phyloP scores from a whole-genome alignment of 176 grass and related monocot genomes.

The Chloris gayana region DNA sequence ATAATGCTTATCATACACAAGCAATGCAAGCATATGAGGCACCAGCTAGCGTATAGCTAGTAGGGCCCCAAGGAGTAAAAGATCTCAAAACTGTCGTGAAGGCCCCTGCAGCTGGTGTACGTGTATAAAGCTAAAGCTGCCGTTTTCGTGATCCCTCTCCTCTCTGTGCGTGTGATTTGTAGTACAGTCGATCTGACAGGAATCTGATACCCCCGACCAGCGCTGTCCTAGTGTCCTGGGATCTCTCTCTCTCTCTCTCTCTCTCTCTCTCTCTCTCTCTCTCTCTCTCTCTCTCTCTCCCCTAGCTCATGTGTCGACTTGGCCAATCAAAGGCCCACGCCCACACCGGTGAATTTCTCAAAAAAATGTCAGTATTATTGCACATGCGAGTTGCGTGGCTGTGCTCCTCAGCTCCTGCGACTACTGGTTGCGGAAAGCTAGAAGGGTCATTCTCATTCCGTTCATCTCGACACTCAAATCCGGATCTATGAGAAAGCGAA shows the following conservation, averaged over 20 bases:
- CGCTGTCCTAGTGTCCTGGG: constrained; percentile 3
- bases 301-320: constrained; percentile 3
- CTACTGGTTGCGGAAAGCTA: constrained; percentile 6
- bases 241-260: neutral
- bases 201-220: constrained; percentile 68
- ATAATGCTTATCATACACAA: neutral
- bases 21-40: neutral
- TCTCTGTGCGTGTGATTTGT: constrained; percentile 56
- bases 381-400: constrained; percentile 25
- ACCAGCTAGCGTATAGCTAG: neutral
- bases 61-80: constrained; percentile 11
- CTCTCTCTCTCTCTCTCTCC: constrained; percentile 11
- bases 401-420: neutral
- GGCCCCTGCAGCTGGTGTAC: constrained; percentile 31
- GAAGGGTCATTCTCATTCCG: constrained; percentile 2
- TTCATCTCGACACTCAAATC: constrained; percentile 24
- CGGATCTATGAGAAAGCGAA: constrained; percentile 42
- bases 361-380: constrained; percentile 1
- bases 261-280: neutral
- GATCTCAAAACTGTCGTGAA: constrained; percentile 4
- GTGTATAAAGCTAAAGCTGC: constrained; percentile 70
- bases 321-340: constrained; percentile 10
- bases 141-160: constrained; percentile 41
- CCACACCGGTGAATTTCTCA: neutral
- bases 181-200: constrained; percentile 58